A percentile compares a stretch with the other conserved stretches of the same genome.
Conservation (phyloP, 805 yeast species). For the Kuraishia capsulata region DNA sequence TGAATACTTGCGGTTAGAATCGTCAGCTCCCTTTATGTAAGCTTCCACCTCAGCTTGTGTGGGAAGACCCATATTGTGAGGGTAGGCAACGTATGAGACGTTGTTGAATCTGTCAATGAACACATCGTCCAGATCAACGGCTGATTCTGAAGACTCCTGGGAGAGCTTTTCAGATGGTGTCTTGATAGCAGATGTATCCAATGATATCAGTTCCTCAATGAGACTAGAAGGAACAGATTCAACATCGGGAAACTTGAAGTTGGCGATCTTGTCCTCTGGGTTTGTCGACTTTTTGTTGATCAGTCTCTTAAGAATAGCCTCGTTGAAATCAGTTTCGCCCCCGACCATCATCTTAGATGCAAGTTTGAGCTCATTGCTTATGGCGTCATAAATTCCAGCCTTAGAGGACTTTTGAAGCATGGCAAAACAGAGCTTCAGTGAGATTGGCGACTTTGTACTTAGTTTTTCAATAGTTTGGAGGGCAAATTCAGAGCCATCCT, state of each 20-base stretch:
- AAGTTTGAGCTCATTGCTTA: slow-evolving; percentile 63
- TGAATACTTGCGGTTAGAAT: slow-evolving; percentile 54
- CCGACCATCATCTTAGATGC: slow-evolving; percentile 68
- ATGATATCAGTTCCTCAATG: slow-evolving; percentile 43
- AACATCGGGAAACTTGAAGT: slow-evolving; percentile 32
- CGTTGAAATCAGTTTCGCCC: slow-evolving; percentile 37
- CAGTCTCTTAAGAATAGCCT: slow-evolving; percentile 42
- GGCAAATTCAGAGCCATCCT: slow-evolving; percentile 62
- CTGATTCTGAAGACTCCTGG: slow-evolving; percentile 24
- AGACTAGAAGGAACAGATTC: slow-evolving; percentile 59
- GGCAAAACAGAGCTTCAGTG: slow-evolving; percentile 64
- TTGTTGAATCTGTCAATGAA: slow-evolving; percentile 15
- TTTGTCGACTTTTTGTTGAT: slow-evolving; percentile 30
- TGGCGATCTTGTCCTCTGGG: slow-evolving; percentile 14
- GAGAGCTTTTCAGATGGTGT: slow-evolving; percentile 22
- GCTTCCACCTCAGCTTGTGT: slow-evolving; percentile 52
- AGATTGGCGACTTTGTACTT: slow-evolving; percentile 63
- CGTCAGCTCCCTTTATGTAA: slow-evolving; percentile 64
- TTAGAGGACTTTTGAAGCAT: slow-evolving; percentile 53
- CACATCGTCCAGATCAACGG: slow-evolving; percentile 7
- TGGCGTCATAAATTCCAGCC: slow-evolving; percentile 52
- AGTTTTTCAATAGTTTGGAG: slow-evolving; percentile 44
- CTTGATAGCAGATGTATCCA: slow-evolving; percentile 45
- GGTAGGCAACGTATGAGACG: slow-evolving; percentile 32
- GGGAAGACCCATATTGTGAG: slow-evolving; percentile 75